Evolutionary conservation across 495 filamentous ascomycete species (phyloP), one percentile per base, ranked within the genome.

Genomic region (Annulohypoxylon bovei): DNA sequence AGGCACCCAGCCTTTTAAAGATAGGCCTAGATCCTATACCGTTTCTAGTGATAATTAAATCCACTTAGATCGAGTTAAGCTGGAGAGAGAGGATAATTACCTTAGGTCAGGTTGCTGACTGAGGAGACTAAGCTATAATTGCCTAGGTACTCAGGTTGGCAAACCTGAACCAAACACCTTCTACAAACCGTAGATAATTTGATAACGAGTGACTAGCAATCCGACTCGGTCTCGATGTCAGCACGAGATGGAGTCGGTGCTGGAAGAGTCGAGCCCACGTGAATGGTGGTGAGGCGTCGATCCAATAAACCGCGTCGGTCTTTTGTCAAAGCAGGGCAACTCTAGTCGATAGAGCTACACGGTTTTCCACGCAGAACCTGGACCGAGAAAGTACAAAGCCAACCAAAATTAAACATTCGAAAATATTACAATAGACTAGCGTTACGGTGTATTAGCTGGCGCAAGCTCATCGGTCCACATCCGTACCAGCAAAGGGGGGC

Each of bases 361-460:
- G 20, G 23, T 25, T 65, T 59, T 50, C 42, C 54, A 60, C 62
- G 28, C 40, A 59, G 39, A 59, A 35, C 39, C 35, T 62, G 53
- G 35, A 64, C 42, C 56, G 9, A 55, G 63, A 46, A 66, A 70
- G 56, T 57, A 65, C 66, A 65, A 50, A 33, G 23, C 49, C 62
- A 70, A 70, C 67, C 70, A 77, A 68, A 67, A 77, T 75, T 77
- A 77, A 75, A 75, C 72, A 75, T 77, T 75, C 75, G 67, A 77
- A 76, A 69, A 68, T 64, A 72, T 68, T 72, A 72, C 49, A 68
- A 61, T 65, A 68, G 65, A 72, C 70, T 72, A 76, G 65, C 42
- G 77, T 79, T 77, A 61, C 35, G 56, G 61, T 58, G 56, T 66
- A 68, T 69, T 74, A 70, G 75, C 76, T 68, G 81, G 80, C 74